phyloP scores from a whole-genome alignment of 441 rosid species.

The Monsonia emarginata region DNA sequence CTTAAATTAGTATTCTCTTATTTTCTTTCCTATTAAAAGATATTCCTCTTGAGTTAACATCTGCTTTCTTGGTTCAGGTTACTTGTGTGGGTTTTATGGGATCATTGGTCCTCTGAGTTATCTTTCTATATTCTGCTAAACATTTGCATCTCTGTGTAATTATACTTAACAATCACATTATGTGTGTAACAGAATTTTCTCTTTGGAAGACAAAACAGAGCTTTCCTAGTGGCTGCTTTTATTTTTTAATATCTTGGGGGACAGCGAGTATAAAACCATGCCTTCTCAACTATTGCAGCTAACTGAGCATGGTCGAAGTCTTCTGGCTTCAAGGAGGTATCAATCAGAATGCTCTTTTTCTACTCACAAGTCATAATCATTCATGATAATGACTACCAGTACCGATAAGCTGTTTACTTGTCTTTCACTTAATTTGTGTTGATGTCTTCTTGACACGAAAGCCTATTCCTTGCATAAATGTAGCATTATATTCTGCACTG shows the following conservation, averaged over 20 bases:
- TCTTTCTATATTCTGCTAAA: background rate
- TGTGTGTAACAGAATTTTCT: conserved; percentile 25
- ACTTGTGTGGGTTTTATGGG: background rate
- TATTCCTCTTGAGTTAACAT: background rate
- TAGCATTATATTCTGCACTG: background rate
- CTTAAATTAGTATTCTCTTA: background rate
- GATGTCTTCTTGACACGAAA: background rate
- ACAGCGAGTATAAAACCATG: conserved; percentile 39
- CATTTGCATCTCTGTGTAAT: background rate
- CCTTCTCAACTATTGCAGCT: conserved; percentile 81
- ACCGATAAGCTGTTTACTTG: background rate
- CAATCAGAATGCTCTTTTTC: conserved; percentile 4
- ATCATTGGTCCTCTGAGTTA: background rate
- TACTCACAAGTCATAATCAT: background rate
- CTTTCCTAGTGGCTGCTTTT: conserved; percentile 24
- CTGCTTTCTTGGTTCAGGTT: background rate
- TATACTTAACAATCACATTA: background rate
- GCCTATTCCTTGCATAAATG: background rate
- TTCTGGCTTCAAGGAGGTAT: conserved; percentile 75
- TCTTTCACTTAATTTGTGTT: background rate
- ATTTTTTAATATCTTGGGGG: conserved; percentile 16
- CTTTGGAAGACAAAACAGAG: conserved; percentile 21
- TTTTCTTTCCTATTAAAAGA: background rate
- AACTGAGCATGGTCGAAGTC: conserved; percentile 77
- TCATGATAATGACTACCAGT: background rate